A percentile compares a stretch with the other conserved stretches of the same genome.
phyloP scores from a whole-genome alignment of 2,329 filamentous ascomycete genomes.

The Dryadomyces quercus-mongolicae region DNA sequence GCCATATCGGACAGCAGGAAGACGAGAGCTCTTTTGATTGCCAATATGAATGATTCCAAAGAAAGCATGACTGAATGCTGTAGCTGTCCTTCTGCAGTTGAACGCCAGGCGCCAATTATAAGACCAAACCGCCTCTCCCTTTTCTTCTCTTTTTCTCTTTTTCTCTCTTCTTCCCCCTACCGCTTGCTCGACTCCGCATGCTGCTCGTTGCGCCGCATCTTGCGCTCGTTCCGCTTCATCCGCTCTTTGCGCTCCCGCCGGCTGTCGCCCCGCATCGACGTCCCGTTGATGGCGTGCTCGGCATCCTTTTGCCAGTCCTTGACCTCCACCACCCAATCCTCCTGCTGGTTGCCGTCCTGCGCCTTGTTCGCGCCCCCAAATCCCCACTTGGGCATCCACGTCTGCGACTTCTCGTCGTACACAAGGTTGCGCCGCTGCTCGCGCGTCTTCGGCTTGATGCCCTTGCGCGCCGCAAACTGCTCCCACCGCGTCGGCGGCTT shows the following conservation, averaged over 20 bases:
- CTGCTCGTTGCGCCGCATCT: conserved; percentile 54
- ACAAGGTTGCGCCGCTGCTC: conserved; percentile 63
- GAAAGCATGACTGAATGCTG: neutral
- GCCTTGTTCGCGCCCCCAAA: conserved; percentile 85
- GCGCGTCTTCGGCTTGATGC: conserved; percentile 78
- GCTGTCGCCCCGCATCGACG: conserved; percentile 48
- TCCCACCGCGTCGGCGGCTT: conserved; percentile 91
- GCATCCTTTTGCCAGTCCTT: conserved; percentile 58
- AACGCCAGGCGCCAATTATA: neutral
- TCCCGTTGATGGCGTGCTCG: conserved; percentile 44
- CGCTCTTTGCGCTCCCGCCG: conserved; percentile 55
- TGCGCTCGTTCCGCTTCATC: conserved; percentile 58
- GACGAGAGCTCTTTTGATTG: neutral
- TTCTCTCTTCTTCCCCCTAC: neutral
- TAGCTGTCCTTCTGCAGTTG: too few relatives aligned
- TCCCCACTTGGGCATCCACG: conserved; percentile 92
- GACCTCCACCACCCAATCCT: conserved; percentile 87
- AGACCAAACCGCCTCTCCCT: too few relatives aligned
- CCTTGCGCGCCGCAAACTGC: conserved; percentile 92
- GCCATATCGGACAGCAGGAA: neutral
- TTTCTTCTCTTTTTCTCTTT: conserved; percentile 9
- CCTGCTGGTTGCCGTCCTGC: conserved; percentile 62
- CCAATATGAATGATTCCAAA: too few relatives aligned
- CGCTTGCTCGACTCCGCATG: conserved; percentile 18
- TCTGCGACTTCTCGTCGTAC: conserved; percentile 72